These are phyloP conservation scores for Nitzschia inconspicua DNA, from an alignment of 108 stramenopile species.

Conservation along the genomic window DNA sequence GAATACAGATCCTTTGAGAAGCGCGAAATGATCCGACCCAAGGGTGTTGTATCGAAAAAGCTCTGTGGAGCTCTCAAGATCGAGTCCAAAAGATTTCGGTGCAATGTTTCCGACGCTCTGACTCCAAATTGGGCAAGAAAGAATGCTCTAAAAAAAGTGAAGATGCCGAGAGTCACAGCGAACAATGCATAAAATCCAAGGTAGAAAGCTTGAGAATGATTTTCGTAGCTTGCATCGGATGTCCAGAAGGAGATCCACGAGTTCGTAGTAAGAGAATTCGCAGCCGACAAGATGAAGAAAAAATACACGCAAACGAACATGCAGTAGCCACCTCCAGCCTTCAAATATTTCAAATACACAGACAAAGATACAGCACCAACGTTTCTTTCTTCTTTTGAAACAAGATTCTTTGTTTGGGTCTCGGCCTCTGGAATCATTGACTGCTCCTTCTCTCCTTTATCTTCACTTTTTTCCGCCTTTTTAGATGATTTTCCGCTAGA, in stretches of 20 bases:
- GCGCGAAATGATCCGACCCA: constrained; percentile 84
- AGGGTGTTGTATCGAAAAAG: constrained; percentile 92
- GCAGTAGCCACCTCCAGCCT: constrained; percentile 58
- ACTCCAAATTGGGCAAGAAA: constrained; percentile 61
- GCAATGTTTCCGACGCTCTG: constrained; percentile 49
- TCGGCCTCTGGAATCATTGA: background rate
- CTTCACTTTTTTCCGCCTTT: constrained; percentile 3
- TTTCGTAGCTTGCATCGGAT: constrained; percentile 50
- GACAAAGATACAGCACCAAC: constrained; percentile 52
- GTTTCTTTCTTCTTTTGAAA: constrained; percentile 65
- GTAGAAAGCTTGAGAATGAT: constrained; percentile 37
- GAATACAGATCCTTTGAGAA: constrained; percentile 80
- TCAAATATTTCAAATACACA: constrained; percentile 63
- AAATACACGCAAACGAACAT: constrained; percentile 41
- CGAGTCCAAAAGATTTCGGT: constrained; percentile 48
- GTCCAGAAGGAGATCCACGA: constrained; percentile 73
- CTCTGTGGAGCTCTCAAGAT: constrained; percentile 81
- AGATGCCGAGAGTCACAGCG: constrained; percentile 37
- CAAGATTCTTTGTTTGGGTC: constrained; percentile 23
- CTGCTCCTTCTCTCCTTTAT: constrained; percentile 14
- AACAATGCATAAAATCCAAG: constrained; percentile 29
- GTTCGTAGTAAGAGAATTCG: constrained; percentile 31
- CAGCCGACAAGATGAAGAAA: constrained; percentile 51
- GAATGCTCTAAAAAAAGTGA: constrained; percentile 56
- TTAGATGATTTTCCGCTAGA: background rate